Conservation (phyloP, 179 eudicot species). For the Amaranthus tricolor region DNA sequence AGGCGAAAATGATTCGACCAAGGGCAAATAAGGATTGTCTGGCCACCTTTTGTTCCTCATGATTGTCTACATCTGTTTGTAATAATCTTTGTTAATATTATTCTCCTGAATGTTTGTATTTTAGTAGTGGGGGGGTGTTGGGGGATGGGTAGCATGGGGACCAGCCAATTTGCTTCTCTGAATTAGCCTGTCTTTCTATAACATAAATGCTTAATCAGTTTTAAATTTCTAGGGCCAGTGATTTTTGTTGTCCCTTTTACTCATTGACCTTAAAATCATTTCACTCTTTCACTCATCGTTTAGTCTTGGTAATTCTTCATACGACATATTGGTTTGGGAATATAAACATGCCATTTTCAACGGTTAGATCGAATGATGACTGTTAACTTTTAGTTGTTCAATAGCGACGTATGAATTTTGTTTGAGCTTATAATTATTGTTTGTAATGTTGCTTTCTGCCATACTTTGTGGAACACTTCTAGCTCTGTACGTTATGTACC, state of each 20-base stretch:
- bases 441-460: background rate
- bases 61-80: conserved; percentile 12
- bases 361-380: background rate
- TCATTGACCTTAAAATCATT: too few species aligned
- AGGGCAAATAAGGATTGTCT: conserved; percentile 4
- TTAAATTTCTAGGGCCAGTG: background rate
- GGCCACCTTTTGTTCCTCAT: background rate
- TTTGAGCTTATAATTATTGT: background rate
- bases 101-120: background rate
- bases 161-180: conserved; percentile 2
- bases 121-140: background rate
- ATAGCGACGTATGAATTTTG: background rate
- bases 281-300: background rate
- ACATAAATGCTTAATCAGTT: background rate
- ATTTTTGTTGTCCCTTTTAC: background rate
- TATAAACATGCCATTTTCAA: background rate
- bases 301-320: background rate
- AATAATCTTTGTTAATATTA: background rate
- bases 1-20: background rate
- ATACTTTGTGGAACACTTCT: background rate
- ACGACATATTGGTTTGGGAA: background rate
- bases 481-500: background rate
- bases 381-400: background rate
- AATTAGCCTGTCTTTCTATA: conserved; percentile 3
- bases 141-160: conserved; percentile 4